These are phyloP conservation scores for Pseudogymnoascus destructans DNA, from an alignment of 2,329 filamentous ascomycete genomes.

Conservation along the genomic window DNA sequence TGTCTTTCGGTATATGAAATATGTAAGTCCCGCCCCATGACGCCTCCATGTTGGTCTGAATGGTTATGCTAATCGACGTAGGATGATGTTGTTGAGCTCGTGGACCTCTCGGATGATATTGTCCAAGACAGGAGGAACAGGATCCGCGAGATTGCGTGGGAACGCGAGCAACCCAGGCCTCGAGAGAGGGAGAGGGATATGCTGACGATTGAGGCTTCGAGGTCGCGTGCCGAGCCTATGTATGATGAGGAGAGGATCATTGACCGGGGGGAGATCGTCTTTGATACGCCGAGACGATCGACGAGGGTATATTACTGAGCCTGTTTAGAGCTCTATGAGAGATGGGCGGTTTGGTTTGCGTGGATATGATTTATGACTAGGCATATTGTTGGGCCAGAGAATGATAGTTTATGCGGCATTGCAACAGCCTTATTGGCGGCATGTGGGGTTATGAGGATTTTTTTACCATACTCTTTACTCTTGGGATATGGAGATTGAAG, in stretches of 20 bases:
- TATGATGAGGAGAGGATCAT: conserved; percentile 51
- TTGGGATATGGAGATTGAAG: not conserved
- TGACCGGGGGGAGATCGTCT: conserved; percentile 55
- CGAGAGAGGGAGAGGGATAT: conserved; percentile 13
- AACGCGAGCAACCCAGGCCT: conserved; percentile 40
- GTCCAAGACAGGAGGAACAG: conserved; percentile 46
- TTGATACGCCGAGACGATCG: conserved; percentile 31
- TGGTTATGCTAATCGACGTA: conserved; percentile 32
- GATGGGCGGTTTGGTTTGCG: not conserved
- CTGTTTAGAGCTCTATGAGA: too few species aligned
- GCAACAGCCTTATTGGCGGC: not conserved
- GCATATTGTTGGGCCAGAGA: not conserved
- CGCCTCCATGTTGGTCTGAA: not conserved
- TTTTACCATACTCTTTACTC: not conserved
- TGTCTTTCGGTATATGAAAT: conserved; percentile 77
- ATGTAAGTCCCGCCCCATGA: conserved; percentile 46
- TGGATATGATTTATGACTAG: not conserved
- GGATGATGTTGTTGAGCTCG: conserved; percentile 78
- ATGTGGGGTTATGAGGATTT: not conserved
- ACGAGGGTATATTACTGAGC: conserved; percentile 2
- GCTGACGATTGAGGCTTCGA: conserved; percentile 17
- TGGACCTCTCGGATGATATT: conserved; percentile 72
- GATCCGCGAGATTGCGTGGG: conserved; percentile 42
- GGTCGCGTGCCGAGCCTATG: conserved; percentile 14
- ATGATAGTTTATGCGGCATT: not conserved